Conservation (phyloP, 1,139 yeast genomes). For the Saccharomyces hybrid region DNA sequence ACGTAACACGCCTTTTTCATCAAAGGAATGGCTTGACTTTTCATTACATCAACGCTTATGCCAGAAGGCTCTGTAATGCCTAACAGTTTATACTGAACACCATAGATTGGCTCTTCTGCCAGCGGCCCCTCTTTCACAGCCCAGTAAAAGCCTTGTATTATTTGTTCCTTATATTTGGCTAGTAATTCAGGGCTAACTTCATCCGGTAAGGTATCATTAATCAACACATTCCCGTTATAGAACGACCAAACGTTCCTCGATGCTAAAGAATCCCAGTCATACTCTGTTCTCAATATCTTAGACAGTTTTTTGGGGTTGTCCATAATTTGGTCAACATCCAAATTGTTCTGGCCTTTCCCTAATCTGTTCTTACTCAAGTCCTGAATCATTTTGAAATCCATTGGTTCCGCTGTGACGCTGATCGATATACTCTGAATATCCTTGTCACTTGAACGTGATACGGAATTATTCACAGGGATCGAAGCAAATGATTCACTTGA, state of each 20-base stretch:
- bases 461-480: conserved; percentile 37
- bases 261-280: conserved; percentile 77
- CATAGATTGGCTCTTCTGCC: conserved; percentile 73
- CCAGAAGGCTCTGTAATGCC: conserved; percentile 37
- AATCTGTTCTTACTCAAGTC: conserved; percentile 54
- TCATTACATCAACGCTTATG: conserved; percentile 40
- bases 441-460: conserved; percentile 14
- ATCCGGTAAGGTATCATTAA: conserved; percentile 70
- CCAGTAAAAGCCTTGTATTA: conserved; percentile 79
- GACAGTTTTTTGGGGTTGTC: conserved; percentile 41
- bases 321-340: conserved; percentile 14
- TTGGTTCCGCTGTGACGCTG: conserved; percentile 73
- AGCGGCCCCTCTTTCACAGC: conserved; percentile 81
- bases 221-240: conserved; percentile 49
- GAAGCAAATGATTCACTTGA: conserved; percentile 58
- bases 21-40: conserved; percentile 78
- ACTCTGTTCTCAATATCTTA: conserved; percentile 47
- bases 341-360: conserved; percentile 10
- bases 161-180: conserved; percentile 39
- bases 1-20: conserved; percentile 78
- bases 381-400: conserved; percentile 44
- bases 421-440: conserved; percentile 52
- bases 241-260: conserved; percentile 79
- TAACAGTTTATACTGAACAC: conserved; percentile 63
- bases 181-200: conserved; percentile 58